A percentile compares a stretch with the other conserved stretches of the same genome.
Evolutionary conservation across 2,329 filamentous ascomycete genomes (phyloP).

Genomic region (Aspergillus eucalypticola): DNA sequence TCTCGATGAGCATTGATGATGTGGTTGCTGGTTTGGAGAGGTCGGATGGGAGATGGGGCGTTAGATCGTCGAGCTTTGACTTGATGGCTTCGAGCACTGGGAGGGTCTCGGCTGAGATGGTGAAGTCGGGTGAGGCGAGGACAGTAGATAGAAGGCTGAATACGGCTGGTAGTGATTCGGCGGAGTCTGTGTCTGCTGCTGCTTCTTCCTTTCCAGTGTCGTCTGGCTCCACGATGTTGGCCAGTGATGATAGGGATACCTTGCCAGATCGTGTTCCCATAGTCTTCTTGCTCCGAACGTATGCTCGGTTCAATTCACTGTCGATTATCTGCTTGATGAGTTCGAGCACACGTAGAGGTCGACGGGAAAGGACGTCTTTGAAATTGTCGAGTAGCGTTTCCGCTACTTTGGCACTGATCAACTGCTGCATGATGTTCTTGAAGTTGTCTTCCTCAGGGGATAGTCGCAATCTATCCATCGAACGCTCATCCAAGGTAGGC

Average conservation of each 20-base stretch:
- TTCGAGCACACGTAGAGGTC: constrained; percentile 41
- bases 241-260: constrained; percentile 38
- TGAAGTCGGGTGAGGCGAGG: constrained; percentile 44
- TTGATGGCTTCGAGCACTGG: constrained; percentile 37
- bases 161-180: constrained; percentile 42
- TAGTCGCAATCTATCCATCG: constrained; percentile 16
- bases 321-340: constrained; percentile 45
- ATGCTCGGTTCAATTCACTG: constrained; percentile 32
- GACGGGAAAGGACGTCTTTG: constrained; percentile 45
- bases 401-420: constrained; percentile 44
- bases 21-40: constrained; percentile 43
- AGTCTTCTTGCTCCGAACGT: constrained; percentile 11
- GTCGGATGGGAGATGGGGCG: constrained; percentile 33
- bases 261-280: constrained; percentile 17
- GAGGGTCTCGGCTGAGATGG: constrained; percentile 30
- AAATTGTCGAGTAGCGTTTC: constrained; percentile 45
- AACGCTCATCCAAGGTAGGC: constrained; percentile 12
- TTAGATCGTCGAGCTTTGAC: constrained; percentile 36
- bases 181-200: constrained; percentile 26
- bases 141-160: constrained; percentile 48
- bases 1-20: constrained; percentile 45
- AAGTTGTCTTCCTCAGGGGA: constrained; percentile 25
- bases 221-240: constrained; percentile 34
- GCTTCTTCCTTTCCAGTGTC: constrained; percentile 15
- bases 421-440: constrained; percentile 34